Conservation (phyloP, 1,284 basidiomycete species). For the Ceratobasidium sp. region DNA sequence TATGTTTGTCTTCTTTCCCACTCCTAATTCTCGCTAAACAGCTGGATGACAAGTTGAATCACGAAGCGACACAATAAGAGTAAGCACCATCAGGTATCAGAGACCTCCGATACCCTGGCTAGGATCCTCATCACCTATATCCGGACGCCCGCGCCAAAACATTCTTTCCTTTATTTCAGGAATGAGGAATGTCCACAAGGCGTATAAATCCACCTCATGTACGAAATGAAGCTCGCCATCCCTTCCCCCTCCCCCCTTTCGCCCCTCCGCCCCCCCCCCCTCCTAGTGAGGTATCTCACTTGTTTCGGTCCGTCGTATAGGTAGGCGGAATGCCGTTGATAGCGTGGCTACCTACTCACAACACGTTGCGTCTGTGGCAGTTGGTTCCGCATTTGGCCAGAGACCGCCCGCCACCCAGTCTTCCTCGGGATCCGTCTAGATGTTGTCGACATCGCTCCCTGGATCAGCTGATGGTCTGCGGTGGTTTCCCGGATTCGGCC, state of each 20-base stretch:
- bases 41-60: slow-evolving; percentile 24
- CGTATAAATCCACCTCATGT: slow-evolving; percentile 35
- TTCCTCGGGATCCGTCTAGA: slow-evolving; percentile 14
- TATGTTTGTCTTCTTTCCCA: slow-evolving; percentile 1
- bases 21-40: background rate
- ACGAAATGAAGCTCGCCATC: slow-evolving; percentile 24
- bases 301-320: slow-evolving; percentile 28
- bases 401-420: background rate
- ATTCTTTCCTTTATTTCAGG: slow-evolving; percentile 40
- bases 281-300: slow-evolving; percentile 8
- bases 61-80: slow-evolving; percentile 12
- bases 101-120: slow-evolving; percentile 35
- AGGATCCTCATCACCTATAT: slow-evolving; percentile 3
- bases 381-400: slow-evolving; percentile 19
- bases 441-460: slow-evolving; percentile 17
- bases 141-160: slow-evolving; percentile 11
- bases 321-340: slow-evolving; percentile 3
- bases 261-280: background rate
- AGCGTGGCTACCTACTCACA: slow-evolving; percentile 24
- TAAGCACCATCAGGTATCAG: slow-evolving; percentile 31
- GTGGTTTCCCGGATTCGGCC: slow-evolving; percentile 17
- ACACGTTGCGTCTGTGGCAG: slow-evolving; percentile 36
- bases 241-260: slow-evolving; percentile 5
- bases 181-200: slow-evolving; percentile 15
- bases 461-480: slow-evolving; percentile 32